Evolutionary conservation across 805 yeast species (phyloP).

Genomic region (Torulaspora quercuum): DNA sequence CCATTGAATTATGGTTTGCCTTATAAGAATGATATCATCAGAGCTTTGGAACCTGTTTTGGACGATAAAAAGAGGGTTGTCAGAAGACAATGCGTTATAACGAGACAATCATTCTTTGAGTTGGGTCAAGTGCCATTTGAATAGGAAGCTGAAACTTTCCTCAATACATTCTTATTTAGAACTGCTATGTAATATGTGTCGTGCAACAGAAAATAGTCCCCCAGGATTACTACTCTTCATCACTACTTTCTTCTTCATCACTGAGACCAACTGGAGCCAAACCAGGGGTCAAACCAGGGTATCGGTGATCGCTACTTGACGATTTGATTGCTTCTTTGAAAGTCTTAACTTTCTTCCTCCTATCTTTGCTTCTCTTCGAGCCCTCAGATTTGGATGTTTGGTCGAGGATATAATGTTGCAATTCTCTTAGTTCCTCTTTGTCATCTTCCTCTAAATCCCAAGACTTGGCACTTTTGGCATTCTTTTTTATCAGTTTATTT

Average conservation of each 20-base stretch:
- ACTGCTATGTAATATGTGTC: too few species aligned
- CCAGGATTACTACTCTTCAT: slow-evolving; percentile 27
- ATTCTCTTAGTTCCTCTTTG: slow-evolving; percentile 40
- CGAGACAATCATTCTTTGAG: slow-evolving; percentile 74
- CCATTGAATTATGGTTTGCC: slow-evolving; percentile 47
- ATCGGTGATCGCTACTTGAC: slow-evolving; percentile 30
- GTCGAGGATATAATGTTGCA: slow-evolving; percentile 43
- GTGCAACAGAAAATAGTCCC: too few species aligned
- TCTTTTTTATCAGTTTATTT: slow-evolving; percentile 37
- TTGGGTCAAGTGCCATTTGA: slow-evolving; percentile 41
- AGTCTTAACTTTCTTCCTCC: slow-evolving; percentile 30
- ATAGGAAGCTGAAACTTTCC: too few species aligned
- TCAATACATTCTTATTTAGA: too few species aligned
- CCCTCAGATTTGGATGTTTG: slow-evolving; percentile 42
- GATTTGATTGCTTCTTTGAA: slow-evolving; percentile 29
- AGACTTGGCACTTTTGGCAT: slow-evolving; percentile 39
- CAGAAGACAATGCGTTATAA: slow-evolving; percentile 71
- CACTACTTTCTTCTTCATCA: slow-evolving; percentile 46
- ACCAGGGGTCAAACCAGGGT: slow-evolving; percentile 76
- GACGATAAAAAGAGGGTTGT: slow-evolving; percentile 75
- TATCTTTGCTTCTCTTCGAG: slow-evolving; percentile 36
- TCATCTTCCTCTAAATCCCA: slow-evolving; percentile 42
- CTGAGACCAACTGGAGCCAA: slow-evolving; percentile 74
- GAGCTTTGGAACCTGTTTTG: slow-evolving; percentile 48
- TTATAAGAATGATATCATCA: slow-evolving; percentile 49